Evolutionary conservation across 2,329 filamentous ascomycete species (phyloP).

Genomic region (Talaromyces pinophilus): DNA sequence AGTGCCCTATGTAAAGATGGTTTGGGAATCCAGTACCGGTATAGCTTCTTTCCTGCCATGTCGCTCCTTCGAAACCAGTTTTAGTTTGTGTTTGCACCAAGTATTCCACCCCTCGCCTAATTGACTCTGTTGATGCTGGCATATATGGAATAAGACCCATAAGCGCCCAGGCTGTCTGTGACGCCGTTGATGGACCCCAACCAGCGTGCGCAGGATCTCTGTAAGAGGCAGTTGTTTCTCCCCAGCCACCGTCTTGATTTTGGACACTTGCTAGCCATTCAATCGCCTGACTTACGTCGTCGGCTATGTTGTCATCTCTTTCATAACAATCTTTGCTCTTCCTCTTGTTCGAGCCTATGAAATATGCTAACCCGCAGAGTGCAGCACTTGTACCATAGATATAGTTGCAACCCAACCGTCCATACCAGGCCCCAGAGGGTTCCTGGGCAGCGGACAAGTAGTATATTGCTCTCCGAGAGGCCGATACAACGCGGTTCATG

Average conservation of each 20-base stretch:
- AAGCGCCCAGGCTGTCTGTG: slow-evolving; percentile 39
- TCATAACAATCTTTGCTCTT: neutral
- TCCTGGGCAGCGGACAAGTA: neutral
- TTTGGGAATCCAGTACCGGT: slow-evolving; percentile 27
- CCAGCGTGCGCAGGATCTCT: slow-evolving; percentile 2
- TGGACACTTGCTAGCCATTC: neutral
- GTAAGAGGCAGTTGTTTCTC: neutral
- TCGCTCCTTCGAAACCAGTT: neutral
- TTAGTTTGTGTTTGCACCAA: slow-evolving; percentile 25
- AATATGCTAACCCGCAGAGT: slow-evolving; percentile 34
- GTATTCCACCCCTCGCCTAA: slow-evolving; percentile 25
- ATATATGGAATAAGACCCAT: slow-evolving; percentile 33
- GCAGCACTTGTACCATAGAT: slow-evolving; percentile 38
- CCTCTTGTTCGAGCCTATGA: slow-evolving; percentile 9
- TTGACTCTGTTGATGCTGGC: slow-evolving; percentile 4
- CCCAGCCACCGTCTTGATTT: neutral
- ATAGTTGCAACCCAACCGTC: slow-evolving; percentile 41
- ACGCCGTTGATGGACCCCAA: slow-evolving; percentile 30
- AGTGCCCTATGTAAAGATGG: slow-evolving; percentile 29
- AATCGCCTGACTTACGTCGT: slow-evolving; percentile 27
- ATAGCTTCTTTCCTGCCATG: neutral
- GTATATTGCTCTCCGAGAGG: neutral
- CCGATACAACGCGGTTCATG: neutral
- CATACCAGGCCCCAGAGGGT: slow-evolving; percentile 30
- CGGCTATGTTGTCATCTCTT: slow-evolving; percentile 25